Evolutionary conservation across 805 yeast species (phyloP).

Genomic region (Alloascoidea africana): DNA sequence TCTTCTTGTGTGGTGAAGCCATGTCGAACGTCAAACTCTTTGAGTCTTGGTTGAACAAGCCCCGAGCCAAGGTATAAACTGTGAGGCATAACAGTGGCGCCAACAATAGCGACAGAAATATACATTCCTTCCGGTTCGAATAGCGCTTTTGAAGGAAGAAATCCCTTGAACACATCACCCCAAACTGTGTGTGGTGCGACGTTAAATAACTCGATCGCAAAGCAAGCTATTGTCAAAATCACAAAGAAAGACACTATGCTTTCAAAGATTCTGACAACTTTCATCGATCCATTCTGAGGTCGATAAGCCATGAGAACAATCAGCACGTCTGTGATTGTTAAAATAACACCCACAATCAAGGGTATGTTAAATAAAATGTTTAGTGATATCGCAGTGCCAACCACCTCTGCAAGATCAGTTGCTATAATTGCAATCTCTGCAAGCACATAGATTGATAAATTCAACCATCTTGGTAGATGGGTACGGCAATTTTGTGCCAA

Average conservation of each 20-base stretch:
- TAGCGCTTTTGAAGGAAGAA: slow-evolving; percentile 47
- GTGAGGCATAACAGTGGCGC: slow-evolving; percentile 95
- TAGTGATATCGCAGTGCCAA: slow-evolving; percentile 81
- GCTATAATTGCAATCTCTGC: slow-evolving; percentile 86
- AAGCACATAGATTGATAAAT: slow-evolving; percentile 43
- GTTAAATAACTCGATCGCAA: slow-evolving; percentile 44
- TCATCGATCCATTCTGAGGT: slow-evolving; percentile 61
- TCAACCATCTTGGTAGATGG: slow-evolving; percentile 54
- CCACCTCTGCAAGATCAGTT: slow-evolving; percentile 88
- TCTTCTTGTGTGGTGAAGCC: slow-evolving; percentile 24
- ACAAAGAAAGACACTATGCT: slow-evolving; percentile 59
- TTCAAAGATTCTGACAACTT: slow-evolving; percentile 65
- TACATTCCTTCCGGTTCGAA: slow-evolving; percentile 53
- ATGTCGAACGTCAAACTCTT: slow-evolving; percentile 52
- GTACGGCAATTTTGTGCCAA: slow-evolving; percentile 71
- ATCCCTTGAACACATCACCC: slow-evolving; percentile 43
- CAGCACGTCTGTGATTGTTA: slow-evolving; percentile 74
- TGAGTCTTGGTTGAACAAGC: slow-evolving; percentile 69
- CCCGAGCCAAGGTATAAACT: slow-evolving; percentile 76
- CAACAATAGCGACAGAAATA: slow-evolving; percentile 69
- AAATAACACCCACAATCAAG: slow-evolving; percentile 52
- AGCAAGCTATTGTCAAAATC: slow-evolving; percentile 60
- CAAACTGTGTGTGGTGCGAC: slow-evolving; percentile 34
- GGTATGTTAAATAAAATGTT: slow-evolving; percentile 68
- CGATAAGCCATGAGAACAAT: slow-evolving; percentile 65